Evolutionary conservation across 108 stramenopile genomes (phyloP).

Genomic region (Nitzschia inconspicua): DNA sequence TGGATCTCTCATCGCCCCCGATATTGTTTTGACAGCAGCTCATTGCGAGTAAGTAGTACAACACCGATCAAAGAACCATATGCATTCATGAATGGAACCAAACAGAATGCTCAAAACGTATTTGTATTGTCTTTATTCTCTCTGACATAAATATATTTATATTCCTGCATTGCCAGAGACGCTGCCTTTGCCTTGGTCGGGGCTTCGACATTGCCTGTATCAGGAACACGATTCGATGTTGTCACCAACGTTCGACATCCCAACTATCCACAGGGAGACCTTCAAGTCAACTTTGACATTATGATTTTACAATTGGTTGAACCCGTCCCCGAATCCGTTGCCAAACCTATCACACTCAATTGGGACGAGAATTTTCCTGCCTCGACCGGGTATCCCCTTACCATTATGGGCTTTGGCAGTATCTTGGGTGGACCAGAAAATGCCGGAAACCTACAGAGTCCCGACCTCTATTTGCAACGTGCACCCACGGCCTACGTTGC

Average conservation of each 20-base stretch:
- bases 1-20: conserved; percentile 14
- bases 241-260: conserved; percentile 1
- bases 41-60: conserved; percentile 18
- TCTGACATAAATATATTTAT: not conserved
- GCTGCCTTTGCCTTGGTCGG: not conserved
- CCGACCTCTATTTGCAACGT: not conserved
- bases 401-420: conserved; percentile 20
- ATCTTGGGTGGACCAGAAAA: not conserved
- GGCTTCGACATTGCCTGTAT: not conserved
- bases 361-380: conserved; percentile 11
- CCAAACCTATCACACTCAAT: conserved; percentile 6
- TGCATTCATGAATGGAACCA: too few species aligned
- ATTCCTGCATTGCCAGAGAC: not conserved
- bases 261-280: not conserved
- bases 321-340: not conserved
- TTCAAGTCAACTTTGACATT: not conserved
- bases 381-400: not conserved
- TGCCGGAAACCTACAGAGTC: not conserved
- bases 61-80: not conserved
- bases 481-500: conserved; percentile 14
- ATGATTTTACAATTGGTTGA: conserved; percentile 9
- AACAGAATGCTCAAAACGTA: not conserved
- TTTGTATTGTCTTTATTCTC: not conserved
- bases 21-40: conserved; percentile 24
- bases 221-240: not conserved